phyloP scores from a whole-genome alignment of 2,329 filamentous ascomycete genomes.

The Aspergillus udagawae region DNA sequence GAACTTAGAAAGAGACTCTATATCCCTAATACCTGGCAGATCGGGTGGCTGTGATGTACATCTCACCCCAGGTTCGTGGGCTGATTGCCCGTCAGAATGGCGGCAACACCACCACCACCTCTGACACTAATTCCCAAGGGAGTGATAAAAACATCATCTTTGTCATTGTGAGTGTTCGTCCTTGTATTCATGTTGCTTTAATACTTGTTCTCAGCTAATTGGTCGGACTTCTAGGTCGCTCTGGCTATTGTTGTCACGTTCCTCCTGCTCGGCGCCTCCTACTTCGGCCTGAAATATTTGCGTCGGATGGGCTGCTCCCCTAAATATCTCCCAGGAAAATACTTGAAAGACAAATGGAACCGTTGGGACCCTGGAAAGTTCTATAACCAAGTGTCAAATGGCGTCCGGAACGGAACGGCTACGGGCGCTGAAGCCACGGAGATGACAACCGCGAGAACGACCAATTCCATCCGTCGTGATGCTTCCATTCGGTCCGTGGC shows the following conservation, averaged over 20 bases:
- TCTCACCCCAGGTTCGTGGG: conserved; percentile 15
- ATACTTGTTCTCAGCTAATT: background rate
- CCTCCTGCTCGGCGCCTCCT: conserved; percentile 27
- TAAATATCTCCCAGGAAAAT: conserved; percentile 49
- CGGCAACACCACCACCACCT: background rate
- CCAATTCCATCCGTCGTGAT: conserved; percentile 64
- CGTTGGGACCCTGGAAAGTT: conserved; percentile 44
- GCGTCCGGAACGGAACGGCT: conserved; percentile 18
- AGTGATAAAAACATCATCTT: conserved; percentile 22
- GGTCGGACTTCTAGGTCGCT: conserved; percentile 17
- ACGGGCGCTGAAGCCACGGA: conserved; percentile 27
- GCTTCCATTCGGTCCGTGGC: conserved; percentile 90
- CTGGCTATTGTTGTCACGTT: conserved; percentile 30
- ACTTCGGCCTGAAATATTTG: conserved; percentile 39
- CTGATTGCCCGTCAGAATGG: conserved; percentile 15
- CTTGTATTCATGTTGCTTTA: background rate
- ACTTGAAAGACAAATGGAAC: conserved; percentile 50
- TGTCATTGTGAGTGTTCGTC: conserved; percentile 26
- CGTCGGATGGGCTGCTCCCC: conserved; percentile 45
- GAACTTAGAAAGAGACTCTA: background rate
- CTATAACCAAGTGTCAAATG: conserved; percentile 38
- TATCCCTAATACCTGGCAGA: background rate
- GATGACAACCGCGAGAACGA: conserved; percentile 22
- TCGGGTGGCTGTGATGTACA: conserved; percentile 11
- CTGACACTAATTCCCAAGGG: background rate